Conservation (phyloP, 129 eudicot species). For the Pulicaria dysenterica region DNA sequence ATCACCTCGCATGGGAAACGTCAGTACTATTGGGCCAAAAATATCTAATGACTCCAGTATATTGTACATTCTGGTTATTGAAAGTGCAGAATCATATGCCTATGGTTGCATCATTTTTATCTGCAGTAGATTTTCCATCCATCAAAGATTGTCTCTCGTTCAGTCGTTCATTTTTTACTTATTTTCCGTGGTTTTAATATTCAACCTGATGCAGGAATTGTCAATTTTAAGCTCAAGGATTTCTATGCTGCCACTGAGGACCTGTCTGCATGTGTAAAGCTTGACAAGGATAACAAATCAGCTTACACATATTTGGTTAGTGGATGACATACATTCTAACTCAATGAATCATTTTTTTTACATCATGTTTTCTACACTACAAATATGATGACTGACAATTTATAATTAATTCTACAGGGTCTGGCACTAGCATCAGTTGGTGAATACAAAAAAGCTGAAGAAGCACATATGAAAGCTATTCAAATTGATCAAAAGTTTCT, state of each 20-base stretch:
- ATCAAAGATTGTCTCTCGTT: conserved; percentile 8
- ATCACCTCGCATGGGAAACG: not conserved
- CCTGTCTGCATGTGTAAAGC: conserved; percentile 81
- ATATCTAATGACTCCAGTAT: not conserved
- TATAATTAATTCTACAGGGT: conserved; percentile 52
- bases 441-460: conserved; percentile 78
- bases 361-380: conserved; percentile 11
- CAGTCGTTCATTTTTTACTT: conserved; percentile 5
- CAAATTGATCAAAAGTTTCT: conserved; percentile 68
- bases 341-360: conserved; percentile 16
- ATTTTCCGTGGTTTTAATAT: conserved; percentile 11
- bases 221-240: conserved; percentile 91
- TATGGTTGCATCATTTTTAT: not conserved
- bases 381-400: conserved; percentile 12
- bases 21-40: conserved; percentile 12
- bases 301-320: conserved; percentile 96
- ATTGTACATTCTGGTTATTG: not conserved
- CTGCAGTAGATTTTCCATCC: not conserved
- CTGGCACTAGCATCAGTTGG: conserved; percentile 85
- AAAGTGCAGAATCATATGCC: not conserved
- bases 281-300: conserved; percentile 84
- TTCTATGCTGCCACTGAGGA: conserved; percentile 81
- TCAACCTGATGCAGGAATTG: conserved; percentile 72
- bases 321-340: conserved; percentile 7
- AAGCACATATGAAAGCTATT: conserved; percentile 84